These are phyloP conservation scores for Colletotrichum magnum DNA, from an alignment of 2,329 filamentous ascomycete genomes.

Conservation along the genomic window DNA sequence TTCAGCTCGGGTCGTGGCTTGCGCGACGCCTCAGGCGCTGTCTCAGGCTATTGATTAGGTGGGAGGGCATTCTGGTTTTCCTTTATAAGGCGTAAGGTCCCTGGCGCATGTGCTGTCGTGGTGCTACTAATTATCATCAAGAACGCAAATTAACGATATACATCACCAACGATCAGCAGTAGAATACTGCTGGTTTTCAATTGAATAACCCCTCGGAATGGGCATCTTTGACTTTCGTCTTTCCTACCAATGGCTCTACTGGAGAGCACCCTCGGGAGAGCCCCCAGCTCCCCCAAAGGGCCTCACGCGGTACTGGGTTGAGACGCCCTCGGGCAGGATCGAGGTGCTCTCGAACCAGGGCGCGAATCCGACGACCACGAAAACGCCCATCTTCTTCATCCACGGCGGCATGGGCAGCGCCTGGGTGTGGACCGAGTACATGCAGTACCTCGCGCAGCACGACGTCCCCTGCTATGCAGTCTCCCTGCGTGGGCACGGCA, in stretches of 20 bases:
- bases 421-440: slow-evolving; percentile 66
- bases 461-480: slow-evolving; percentile 66
- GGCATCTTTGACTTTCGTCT: slow-evolving; percentile 48
- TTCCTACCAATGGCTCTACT: slow-evolving; percentile 51
- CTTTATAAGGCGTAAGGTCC: slow-evolving; percentile 9
- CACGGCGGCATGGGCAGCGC: slow-evolving; percentile 70
- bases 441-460: slow-evolving; percentile 60
- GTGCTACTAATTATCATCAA: not conserved
- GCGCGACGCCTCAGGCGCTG: not conserved
- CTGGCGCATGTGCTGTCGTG: not conserved
- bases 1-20: slow-evolving; percentile 30
- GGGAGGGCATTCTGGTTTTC: not conserved
- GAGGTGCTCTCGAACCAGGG: slow-evolving; percentile 63
- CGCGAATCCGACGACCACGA: slow-evolving; percentile 19
- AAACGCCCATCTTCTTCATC: slow-evolving; percentile 62
- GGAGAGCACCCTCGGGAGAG: slow-evolving; percentile 45
- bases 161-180: not conserved
- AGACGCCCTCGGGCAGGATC: slow-evolving; percentile 60
- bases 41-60: not conserved
- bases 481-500: slow-evolving; percentile 66
- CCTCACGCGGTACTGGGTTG: slow-evolving; percentile 60
- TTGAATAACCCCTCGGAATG: not conserved
- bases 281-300: slow-evolving; percentile 52
- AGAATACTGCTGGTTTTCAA: not conserved
- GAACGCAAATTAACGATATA: not conserved